Percentiles rank a stretch among this genome's conserved stretches.
These are phyloP conservation scores for Exophiala phaeomuriformis DNA, from an alignment of 2,329 filamentous ascomycete species.

Conservation along the genomic window DNA sequence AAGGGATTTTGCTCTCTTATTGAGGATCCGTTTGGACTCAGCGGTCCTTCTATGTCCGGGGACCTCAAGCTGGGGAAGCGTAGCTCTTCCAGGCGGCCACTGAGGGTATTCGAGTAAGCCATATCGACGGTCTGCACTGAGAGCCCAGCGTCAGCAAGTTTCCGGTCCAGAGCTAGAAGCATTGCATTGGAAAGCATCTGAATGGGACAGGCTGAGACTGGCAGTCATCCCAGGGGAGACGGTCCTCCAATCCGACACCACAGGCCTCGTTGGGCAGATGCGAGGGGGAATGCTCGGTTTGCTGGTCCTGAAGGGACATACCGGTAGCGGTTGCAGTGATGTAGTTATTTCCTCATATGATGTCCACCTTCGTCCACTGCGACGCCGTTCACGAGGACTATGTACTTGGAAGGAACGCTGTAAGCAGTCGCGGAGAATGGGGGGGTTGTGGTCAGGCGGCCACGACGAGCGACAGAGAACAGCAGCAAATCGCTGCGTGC, in stretches of 20 bases:
- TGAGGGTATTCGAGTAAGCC: slow-evolving; percentile 58
- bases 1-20: slow-evolving; percentile 60
- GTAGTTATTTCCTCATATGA: neutral
- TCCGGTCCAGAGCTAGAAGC: neutral
- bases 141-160: slow-evolving; percentile 7
- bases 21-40: slow-evolving; percentile 67
- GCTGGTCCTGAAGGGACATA: neutral
- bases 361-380: neutral
- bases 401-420: neutral
- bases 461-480: slow-evolving; percentile 9
- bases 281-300: neutral
- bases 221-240: neutral
- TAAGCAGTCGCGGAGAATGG: neutral
- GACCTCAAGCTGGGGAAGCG: slow-evolving; percentile 72
- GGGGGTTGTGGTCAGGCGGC: slow-evolving; percentile 5
- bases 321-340: neutral
- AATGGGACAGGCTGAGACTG: neutral
- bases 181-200: neutral
- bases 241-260: neutral
- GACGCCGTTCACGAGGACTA: neutral
- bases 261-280: neutral
- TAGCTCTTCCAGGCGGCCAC: slow-evolving; percentile 68
- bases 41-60: slow-evolving; percentile 66
- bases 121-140: slow-evolving; percentile 39
- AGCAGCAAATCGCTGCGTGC: slow-evolving; percentile 14